phyloP scores from a whole-genome alignment of 192 early-diverging fungal species.

The Gaertneriomyces sp. region DNA sequence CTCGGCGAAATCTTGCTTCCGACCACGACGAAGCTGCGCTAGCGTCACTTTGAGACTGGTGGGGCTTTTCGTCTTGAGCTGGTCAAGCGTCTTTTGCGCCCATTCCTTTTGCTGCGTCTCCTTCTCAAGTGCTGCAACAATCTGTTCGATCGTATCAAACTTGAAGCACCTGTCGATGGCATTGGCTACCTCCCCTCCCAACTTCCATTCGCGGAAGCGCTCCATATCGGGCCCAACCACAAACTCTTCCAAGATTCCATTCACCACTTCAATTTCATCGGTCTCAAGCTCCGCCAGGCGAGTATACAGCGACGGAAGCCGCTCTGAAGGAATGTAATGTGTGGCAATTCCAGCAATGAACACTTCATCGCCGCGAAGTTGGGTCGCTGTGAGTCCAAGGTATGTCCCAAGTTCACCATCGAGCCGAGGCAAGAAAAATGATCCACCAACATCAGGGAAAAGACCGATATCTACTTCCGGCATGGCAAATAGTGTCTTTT shows the following conservation, averaged over 20 bases:
- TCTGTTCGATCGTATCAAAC: conserved; percentile 75
- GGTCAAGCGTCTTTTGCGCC: conserved; percentile 63
- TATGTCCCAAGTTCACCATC: conserved; percentile 94
- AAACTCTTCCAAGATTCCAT: conserved; percentile 89
- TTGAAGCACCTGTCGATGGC: conserved; percentile 87
- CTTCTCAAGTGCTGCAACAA: conserved; percentile 74
- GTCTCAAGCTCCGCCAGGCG: conserved; percentile 78
- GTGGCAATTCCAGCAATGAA: conserved; percentile 91
- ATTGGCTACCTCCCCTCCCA: conserved; percentile 47
- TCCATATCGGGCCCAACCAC: conserved; percentile 44
- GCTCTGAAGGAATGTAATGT: conserved; percentile 88
- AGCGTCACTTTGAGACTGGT: conserved; percentile 85
- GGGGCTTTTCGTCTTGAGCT: conserved; percentile 71
- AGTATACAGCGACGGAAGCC: conserved; percentile 73
- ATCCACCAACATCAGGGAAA: conserved; percentile 94
- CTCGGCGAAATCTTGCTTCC: conserved; percentile 61
- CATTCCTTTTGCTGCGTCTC: conserved; percentile 62
- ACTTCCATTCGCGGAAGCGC: conserved; percentile 29
- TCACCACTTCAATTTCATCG: conserved; percentile 72
- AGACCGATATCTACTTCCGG: conserved; percentile 95
- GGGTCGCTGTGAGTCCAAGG: conserved; percentile 81
- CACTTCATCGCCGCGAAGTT: conserved; percentile 78
- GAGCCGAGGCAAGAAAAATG: conserved; percentile 90
- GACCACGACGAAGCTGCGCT: conserved; percentile 73
- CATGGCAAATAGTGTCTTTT: conserved; percentile 95